Conservation (phyloP, 2,329 filamentous ascomycete species). For the Westerdykella aurantiaca region DNA sequence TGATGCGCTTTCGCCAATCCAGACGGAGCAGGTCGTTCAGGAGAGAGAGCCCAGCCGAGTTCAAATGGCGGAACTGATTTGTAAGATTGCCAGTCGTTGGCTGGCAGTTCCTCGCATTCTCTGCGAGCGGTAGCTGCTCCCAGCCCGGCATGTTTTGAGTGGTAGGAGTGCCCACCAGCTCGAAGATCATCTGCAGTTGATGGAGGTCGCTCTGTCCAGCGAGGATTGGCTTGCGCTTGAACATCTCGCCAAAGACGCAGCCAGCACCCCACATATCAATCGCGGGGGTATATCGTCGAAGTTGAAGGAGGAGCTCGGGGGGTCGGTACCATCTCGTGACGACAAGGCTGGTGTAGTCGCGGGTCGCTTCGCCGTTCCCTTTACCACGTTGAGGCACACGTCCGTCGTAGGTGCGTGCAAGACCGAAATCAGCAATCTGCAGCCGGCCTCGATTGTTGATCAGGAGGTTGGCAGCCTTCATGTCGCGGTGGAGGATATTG, state of each 20-base stretch:
- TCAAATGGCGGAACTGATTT: slow-evolving; percentile 69
- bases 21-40: slow-evolving; percentile 77
- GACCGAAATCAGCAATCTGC: slow-evolving; percentile 94
- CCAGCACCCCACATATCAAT: slow-evolving; percentile 99
- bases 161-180: slow-evolving; percentile 81
- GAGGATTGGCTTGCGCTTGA: slow-evolving; percentile 86
- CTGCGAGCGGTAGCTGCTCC: slow-evolving; percentile 73
- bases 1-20: slow-evolving; percentile 83
- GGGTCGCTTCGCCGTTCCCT: slow-evolving; percentile 74
- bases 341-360: slow-evolving; percentile 94
- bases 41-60: slow-evolving; percentile 68
- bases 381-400: slow-evolving; percentile 67
- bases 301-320: slow-evolving; percentile 81
- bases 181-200: slow-evolving; percentile 90
- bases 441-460: slow-evolving; percentile 92
- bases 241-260: slow-evolving; percentile 99
- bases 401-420: slow-evolving; percentile 90
- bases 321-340: slow-evolving; percentile 97
- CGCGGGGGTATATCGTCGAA: slow-evolving; percentile 90
- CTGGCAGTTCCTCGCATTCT: slow-evolving; percentile 61
- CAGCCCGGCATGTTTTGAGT: slow-evolving; percentile 92
- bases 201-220: slow-evolving; percentile 82
- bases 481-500: slow-evolving; percentile 87
- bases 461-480: slow-evolving; percentile 96
- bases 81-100: slow-evolving; percentile 60